A percentile compares a stretch with the other conserved stretches of the same genome.
phyloP scores from a whole-genome alignment of 78 protist species.

The Salpingoeca rosetta region DNA sequence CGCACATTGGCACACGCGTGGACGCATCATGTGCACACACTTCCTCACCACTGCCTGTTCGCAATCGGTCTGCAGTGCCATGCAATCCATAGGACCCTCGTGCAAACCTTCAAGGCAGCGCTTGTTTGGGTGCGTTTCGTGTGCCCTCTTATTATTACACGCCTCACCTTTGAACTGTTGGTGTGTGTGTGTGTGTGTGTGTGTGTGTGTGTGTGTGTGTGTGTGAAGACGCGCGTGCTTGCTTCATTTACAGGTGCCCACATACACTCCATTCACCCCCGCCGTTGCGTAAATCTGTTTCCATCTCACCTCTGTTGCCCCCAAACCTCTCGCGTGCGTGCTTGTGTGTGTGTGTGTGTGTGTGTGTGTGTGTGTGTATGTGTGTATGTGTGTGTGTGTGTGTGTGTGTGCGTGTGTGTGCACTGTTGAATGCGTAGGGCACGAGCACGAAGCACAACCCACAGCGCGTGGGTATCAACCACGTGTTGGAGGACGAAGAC shows the following conservation, averaged over 20 bases:
- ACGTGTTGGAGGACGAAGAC: conserved; percentile 84
- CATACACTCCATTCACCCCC: not conserved
- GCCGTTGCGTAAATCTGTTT: not conserved
- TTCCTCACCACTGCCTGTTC: not conserved
- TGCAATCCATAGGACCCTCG: conserved; percentile 74
- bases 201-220: conserved; percentile 30
- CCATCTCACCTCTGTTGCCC: not conserved
- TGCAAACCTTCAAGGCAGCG: conserved; percentile 86
- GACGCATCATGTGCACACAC: conserved; percentile 29
- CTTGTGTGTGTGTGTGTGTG: too few relatives aligned
- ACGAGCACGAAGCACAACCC: conserved; percentile 71
- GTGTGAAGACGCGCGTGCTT: too few relatives aligned
- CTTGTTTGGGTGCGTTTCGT: conserved; percentile 81
- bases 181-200: conserved; percentile 3
- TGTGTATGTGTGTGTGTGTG: not conserved
- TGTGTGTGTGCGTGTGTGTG: too few relatives aligned
- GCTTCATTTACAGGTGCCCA: not conserved
- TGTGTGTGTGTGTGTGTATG: not conserved
- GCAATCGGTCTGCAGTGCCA: conserved; percentile 34
- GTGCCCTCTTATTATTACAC: not conserved
- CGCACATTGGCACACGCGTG: conserved; percentile 40
- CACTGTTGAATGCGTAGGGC: too few relatives aligned
- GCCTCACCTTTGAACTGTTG: too few relatives aligned
- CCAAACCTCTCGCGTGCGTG: not conserved
- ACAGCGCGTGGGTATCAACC: conserved; percentile 76